Base-by-base conservation (phyloP, 345 rosid genomes). In the Brassica napus region DNA sequence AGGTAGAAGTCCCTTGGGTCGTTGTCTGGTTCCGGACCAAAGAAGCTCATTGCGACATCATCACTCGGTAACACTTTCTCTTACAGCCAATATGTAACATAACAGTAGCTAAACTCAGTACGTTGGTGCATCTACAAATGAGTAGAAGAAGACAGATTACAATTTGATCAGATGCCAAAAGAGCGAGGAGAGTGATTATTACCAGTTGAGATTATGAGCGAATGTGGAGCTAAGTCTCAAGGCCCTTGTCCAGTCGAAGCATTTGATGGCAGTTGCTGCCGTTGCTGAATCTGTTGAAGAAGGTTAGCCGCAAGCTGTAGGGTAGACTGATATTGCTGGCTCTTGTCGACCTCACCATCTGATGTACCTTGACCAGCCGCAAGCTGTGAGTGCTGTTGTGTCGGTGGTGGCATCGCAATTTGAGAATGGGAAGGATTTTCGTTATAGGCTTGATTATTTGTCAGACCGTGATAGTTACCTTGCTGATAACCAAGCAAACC, bases 241-340 rank as follows among this genome's bases (percentile, higher is more conserved):
- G 81, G 63, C 75, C 87, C 84, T 81, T 52, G 83, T 59, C 86
- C 90, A 55, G 83, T 76, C 10, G 86, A 78, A 77, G 83, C 34
- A 39, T 81, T 71, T 28, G 86, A 31, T 61, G 85, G 86, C 54
- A 4, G 26, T 68, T 79, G 95, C 83, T 94, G 98, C 35, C 3
- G 35, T 68, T 79, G 95, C 79, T 95, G 97, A 83, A 95, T 86
- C 83, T 90, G 98, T 24, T 84, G 91, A 78, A 95, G 99, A 73
- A 95, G 96, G 80, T 65, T 90, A 11, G 99, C 98, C 4, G 99
- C 99, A 85, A 95, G 84, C 24, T 21, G 23, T 21, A 21, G 23
- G 0, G 23, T 21, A 0, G 23, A 21, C 23, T 21, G 23, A 21
- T 21, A 21, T 21, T 21, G 23, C 23, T 21, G 23, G 23, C 23